Conservation (phyloP, 2,329 filamentous ascomycete species). For the Pseudogymnoascus sp. region DNA sequence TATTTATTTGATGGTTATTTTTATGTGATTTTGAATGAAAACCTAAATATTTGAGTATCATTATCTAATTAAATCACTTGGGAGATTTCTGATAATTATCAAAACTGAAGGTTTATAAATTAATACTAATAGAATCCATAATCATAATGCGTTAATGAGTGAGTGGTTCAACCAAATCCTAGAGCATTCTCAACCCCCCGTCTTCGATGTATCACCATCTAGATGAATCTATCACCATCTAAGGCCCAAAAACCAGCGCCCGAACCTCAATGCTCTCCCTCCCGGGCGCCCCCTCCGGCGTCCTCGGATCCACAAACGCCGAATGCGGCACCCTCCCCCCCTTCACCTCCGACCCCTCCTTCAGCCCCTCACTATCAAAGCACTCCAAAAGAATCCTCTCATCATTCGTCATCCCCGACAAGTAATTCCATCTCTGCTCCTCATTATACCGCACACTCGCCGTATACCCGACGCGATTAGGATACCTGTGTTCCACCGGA, state of each 20-base stretch:
- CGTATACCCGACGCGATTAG: conserved; percentile 24
- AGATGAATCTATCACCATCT: not conserved
- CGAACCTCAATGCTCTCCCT: conserved; percentile 88
- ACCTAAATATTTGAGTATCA: not conserved
- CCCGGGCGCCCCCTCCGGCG: conserved; percentile 57
- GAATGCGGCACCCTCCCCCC: conserved; percentile 60
- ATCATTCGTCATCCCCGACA: conserved; percentile 27
- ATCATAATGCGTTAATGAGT: not conserved
- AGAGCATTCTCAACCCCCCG: not conserved
- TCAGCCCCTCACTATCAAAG: conserved; percentile 33
- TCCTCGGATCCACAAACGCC: conserved; percentile 66
- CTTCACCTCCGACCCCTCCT: conserved; percentile 38
- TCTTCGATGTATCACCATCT: not conserved
- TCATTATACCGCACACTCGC: conserved; percentile 25
- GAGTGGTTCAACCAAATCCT: not conserved
- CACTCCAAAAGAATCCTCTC: conserved; percentile 28
- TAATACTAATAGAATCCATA: conserved; percentile 1
- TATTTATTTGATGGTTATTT: no score
- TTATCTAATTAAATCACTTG: not conserved
- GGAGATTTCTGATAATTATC: no score
- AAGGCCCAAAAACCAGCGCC: conserved; percentile 67
- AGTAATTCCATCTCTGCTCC: conserved; percentile 27
- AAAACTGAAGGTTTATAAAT: not conserved
- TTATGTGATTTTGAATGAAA: not conserved
- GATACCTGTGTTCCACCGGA: conserved; percentile 27